phyloP scores from a whole-genome alignment of 768 basidiomycete species.

The Trametes coccinea region DNA sequence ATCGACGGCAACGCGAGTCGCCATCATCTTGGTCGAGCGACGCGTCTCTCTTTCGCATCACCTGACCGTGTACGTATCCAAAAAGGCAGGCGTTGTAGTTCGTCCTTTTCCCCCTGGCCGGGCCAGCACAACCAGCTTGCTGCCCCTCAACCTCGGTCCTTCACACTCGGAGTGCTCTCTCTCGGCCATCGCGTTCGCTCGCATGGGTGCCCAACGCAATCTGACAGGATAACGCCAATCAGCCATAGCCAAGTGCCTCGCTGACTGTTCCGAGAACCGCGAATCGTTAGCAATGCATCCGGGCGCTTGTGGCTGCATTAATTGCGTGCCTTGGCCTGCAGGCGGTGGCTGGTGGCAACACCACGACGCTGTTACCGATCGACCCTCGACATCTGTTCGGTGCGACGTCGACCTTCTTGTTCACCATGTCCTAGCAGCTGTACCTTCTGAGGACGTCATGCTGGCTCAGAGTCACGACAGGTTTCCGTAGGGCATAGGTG shows the following conservation, averaged over 20 bases:
- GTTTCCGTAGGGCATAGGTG: too few species aligned
- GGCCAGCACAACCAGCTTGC: background rate
- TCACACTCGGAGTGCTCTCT: too few species aligned
- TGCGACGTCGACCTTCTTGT: too few species aligned
- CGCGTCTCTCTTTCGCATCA: background rate
- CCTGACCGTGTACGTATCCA: background rate
- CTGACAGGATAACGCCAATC: too few species aligned
- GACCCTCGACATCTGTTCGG: too few species aligned
- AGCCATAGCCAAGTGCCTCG: background rate
- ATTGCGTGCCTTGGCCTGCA: too few species aligned
- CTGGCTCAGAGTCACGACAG: too few species aligned
- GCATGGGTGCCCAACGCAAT: background rate
- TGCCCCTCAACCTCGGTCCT: background rate
- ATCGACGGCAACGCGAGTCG: too few species aligned
- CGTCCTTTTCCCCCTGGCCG: background rate
- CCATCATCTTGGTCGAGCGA: background rate
- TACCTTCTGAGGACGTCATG: too few species aligned
- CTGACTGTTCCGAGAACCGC: background rate
- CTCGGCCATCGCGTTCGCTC: too few species aligned
- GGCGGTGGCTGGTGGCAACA: background rate
- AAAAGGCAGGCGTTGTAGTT: conserved; percentile 12
- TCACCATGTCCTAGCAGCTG: too few species aligned
- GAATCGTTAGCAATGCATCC: background rate
- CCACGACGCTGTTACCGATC: background rate
- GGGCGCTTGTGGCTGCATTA: background rate